These are phyloP conservation scores for Neurospora cerealis DNA, from an alignment of 495 filamentous ascomycete species.

Conservation along the genomic window DNA sequence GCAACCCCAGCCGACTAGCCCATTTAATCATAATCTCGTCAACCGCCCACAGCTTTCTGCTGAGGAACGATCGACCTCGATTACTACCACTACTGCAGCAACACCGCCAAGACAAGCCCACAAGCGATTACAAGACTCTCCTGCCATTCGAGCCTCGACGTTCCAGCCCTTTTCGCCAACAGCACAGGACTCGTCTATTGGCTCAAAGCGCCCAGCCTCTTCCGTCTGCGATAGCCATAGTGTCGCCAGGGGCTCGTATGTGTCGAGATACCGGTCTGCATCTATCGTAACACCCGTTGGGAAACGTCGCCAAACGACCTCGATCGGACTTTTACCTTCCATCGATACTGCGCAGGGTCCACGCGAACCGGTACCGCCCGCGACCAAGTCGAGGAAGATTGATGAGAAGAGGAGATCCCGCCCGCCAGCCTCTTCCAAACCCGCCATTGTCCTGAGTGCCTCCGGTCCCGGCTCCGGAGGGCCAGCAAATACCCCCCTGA, in stretches of 20 bases:
- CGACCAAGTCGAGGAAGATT: slow-evolving; percentile 16
- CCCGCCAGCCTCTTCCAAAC: slow-evolving; percentile 30
- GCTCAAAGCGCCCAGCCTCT: slow-evolving; percentile 31
- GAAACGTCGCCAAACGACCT: slow-evolving; percentile 17
- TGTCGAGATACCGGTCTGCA: slow-evolving; percentile 8
- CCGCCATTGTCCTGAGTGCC: slow-evolving; percentile 6
- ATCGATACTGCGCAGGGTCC: slow-evolving; percentile 21
- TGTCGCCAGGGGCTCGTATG: slow-evolving; percentile 13
- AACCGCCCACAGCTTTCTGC: not conserved
- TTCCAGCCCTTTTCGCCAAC: slow-evolving; percentile 20
- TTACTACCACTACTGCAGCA: slow-evolving; percentile 14
- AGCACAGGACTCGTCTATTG: slow-evolving; percentile 5
- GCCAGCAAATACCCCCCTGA: slow-evolving; percentile 34
- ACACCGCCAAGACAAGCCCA: slow-evolving; percentile 8
- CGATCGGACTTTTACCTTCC: slow-evolving; percentile 1
- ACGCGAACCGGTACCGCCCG: slow-evolving; percentile 30
- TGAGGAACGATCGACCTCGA: not conserved
- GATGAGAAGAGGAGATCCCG: slow-evolving; percentile 34
- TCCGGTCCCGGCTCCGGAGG: slow-evolving; percentile 9
- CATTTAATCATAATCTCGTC: slow-evolving; percentile 6
- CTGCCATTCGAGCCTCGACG: slow-evolving; percentile 30
- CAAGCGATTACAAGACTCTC: slow-evolving; percentile 1
- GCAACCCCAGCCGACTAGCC: slow-evolving; percentile 6
- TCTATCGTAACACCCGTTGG: slow-evolving; percentile 14
- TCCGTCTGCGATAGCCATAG: slow-evolving; percentile 22